These are phyloP conservation scores for Carex arenaria DNA, from an alignment of 202 grass and related monocot genomes.

Conservation along the genomic window DNA sequence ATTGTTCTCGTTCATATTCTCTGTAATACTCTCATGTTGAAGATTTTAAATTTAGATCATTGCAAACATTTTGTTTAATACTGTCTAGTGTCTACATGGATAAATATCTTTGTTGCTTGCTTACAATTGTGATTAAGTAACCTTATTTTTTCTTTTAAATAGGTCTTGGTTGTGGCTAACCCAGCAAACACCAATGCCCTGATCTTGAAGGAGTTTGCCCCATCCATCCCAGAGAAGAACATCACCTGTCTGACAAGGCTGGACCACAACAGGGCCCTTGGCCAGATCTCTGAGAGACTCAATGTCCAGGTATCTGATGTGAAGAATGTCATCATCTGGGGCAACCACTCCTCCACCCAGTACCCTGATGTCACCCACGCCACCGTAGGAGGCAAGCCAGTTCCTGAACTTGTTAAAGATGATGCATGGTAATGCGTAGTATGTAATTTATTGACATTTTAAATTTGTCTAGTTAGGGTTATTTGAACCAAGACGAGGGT, in stretches of 20 bases:
- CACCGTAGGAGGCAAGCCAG: conserved; percentile 76
- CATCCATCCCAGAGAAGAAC: conserved; percentile 93
- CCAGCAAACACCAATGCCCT: conserved; percentile 98
- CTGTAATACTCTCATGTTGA: background rate
- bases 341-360: conserved; percentile 91
- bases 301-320: conserved; percentile 84
- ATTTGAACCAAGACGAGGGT: background rate
- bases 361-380: conserved; percentile 96
- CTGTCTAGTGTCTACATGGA: background rate
- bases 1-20: background rate
- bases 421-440: conserved; percentile 62
- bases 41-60: background rate
- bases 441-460: background rate
- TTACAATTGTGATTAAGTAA: background rate
- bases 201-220: conserved; percentile 97
- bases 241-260: conserved; percentile 93
- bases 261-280: conserved; percentile 98
- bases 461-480: background rate
- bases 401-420: conserved; percentile 68
- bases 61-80: background rate
- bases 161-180: conserved; percentile 97
- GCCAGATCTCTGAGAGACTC: conserved; percentile 79
- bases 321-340: conserved; percentile 96
- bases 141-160: conserved; percentile 8
- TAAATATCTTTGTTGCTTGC: background rate